Base-by-base conservation (phyloP, 2,329 filamentous ascomycete genomes). In the Ramularia endophylla region DNA sequence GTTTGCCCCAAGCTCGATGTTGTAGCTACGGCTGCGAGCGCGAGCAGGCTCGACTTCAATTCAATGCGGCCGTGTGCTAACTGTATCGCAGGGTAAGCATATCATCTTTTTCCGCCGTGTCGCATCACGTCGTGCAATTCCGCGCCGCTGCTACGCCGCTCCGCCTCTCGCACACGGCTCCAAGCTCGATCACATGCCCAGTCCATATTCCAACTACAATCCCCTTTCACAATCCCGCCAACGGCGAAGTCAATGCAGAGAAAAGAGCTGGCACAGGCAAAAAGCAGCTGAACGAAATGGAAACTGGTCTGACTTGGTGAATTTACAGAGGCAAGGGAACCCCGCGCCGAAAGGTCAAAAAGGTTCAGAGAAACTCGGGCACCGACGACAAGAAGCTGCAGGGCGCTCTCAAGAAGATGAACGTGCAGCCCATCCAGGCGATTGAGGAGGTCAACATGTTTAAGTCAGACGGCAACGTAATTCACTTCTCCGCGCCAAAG, bases 401-500 rank as follows among this genome's bases (percentile, higher is more conserved):
- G 77, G 81, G 83, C 50, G 76, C 87, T 51, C 80, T 98, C 57
- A 98, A 98, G 86, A 98, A 98, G 85, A 82, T 98, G 70, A 97
- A 97, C 74, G 90, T 94, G 46, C 92, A 98, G 81, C 92, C 92
- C 63, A 97, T 98, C 73, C 89, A 94, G 77, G 87, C 86, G 56
- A 98, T 98, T 63, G 92, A 98, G 82, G 92, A 98, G 78, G 92
- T 98, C 70, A 98, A 98, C 84, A 98, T 98, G 92, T 98, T 98
- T 84, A 98, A 98, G 85, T 85, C 86, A 67, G 92, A 98, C 68
- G 92, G 92, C 71, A 98, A 98, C 71, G 92, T 98, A 70, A 97
- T 98, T 65, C 92, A 98, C 81, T 98, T 98, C 69, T 85, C 87
- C 62, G 87, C 87, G 64, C 92, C 92, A 60, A 95, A 95, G 79